phyloP scores from a whole-genome alignment of 305 asterid genomes.

The Nicotiana rustica region DNA sequence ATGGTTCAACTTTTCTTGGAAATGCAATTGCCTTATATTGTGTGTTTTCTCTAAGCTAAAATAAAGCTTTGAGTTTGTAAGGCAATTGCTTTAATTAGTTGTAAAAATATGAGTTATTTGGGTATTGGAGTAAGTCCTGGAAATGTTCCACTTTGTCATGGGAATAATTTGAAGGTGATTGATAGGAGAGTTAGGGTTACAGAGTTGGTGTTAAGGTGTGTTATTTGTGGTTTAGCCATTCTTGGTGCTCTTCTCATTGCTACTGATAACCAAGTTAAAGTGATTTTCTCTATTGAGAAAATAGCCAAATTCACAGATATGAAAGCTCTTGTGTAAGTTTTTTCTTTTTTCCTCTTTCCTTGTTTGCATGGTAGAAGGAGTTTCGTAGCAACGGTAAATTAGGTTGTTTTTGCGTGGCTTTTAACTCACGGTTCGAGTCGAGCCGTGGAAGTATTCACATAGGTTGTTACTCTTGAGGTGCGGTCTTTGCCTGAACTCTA shows the following conservation, averaged over 20 bases:
- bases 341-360: neutral
- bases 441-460: too few species aligned
- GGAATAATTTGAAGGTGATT: constrained; percentile 67
- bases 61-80: neutral
- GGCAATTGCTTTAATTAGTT: neutral
- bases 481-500: too few species aligned
- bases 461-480: too few species aligned
- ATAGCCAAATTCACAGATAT: constrained; percentile 86
- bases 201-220: constrained; percentile 74
- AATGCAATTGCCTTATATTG: constrained; percentile 6
- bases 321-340: constrained; percentile 88
- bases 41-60: neutral
- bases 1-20: constrained; percentile 23
- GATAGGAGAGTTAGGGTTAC: constrained; percentile 76
- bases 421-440: too few species aligned
- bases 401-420: too few species aligned
- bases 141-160: constrained; percentile 79
- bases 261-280: constrained; percentile 78
- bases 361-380: neutral
- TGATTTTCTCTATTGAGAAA: constrained; percentile 79
- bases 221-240: constrained; percentile 68
- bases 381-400: too few species aligned
- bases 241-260: constrained; percentile 75
- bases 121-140: constrained; percentile 96
- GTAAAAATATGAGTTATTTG: constrained; percentile 63